Percentiles rank a stretch among this genome's conserved stretches.
phyloP scores from a whole-genome alignment of 306 rosid genomes.

The Senna siamea region DNA sequence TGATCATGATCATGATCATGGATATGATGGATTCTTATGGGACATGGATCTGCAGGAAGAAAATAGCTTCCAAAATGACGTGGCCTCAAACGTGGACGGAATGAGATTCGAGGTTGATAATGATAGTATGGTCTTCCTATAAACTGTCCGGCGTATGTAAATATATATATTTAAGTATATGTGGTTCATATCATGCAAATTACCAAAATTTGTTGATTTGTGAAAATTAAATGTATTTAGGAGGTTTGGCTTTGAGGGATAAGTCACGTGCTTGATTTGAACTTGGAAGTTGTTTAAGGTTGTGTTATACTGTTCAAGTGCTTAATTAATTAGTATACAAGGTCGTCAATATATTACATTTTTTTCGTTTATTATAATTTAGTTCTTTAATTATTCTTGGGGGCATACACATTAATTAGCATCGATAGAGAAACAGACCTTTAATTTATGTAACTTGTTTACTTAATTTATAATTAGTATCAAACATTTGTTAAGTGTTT shows the following conservation, averaged over 20 bases:
- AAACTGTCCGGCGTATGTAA: conserved; percentile 30
- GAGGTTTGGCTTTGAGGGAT: conserved; percentile 48
- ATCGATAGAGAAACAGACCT: conserved; percentile 31
- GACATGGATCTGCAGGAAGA: conserved; percentile 68
- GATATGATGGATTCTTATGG: conserved; percentile 73
- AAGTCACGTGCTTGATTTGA: conserved; percentile 45
- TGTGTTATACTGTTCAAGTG: conserved; percentile 32
- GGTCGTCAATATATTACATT: conserved; percentile 20
- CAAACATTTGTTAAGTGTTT: not conserved
- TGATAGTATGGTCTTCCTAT: conserved; percentile 64
- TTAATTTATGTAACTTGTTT: conserved; percentile 20
- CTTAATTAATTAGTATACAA: conserved; percentile 20
- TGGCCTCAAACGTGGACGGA: conserved; percentile 56
- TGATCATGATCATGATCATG: conserved; percentile 40
- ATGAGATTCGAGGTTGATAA: conserved; percentile 73
- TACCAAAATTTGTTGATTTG: conserved; percentile 42
- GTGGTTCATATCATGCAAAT: conserved; percentile 29
- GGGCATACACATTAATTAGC: conserved; percentile 10
- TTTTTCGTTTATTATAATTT: conserved; percentile 1
- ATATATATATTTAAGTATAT: not conserved
- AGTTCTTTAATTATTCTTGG: not conserved
- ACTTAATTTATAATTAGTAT: conserved; percentile 23
- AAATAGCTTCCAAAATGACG: conserved; percentile 55
- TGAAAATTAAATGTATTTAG: conserved; percentile 35
- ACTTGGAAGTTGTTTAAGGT: conserved; percentile 34